Evolutionary conservation across 306 rosid genomes (phyloP), one percentile per base, ranked within the genome.

Genomic region (Rosa multiflora): DNA sequence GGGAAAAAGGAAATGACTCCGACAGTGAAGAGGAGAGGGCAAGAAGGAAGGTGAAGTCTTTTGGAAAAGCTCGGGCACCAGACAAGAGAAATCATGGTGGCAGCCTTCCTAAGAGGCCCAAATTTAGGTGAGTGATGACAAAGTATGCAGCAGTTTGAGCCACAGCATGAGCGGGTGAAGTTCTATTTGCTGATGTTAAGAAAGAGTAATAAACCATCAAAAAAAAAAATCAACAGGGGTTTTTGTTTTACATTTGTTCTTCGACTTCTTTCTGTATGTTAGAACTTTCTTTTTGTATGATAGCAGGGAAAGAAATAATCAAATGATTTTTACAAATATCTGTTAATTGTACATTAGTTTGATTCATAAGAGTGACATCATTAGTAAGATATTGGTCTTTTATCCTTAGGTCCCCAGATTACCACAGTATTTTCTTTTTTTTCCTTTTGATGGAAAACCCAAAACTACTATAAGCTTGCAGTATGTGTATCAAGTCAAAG

Each of bases 21-120:
- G 86, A 83, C 77, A 83, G 86, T 51, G 83, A 83, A 51, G 83
- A 83, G 68, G 86, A 83, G 43, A 70, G 86, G 32, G 83, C 73
- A 17, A 74, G 83, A 53, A 78, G 83, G 74, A 83, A 83, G 80
- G 74, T 78, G 5, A 83, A 83, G 74, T 63, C 83, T 17, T 75
- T 78, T 70, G 83, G 83, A 29, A 83, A 83, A 56, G 49, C 86
- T 62, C 82, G 86, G 17, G 83, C 42, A 48, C 83, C 86, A 0
- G 72, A 82, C 58, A 78, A 78, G 85, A 78, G 79, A 47, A 73
- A 61, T 12, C n/a, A 39, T 49, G 67, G 79, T 47, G n/a, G 83
- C 46, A 78, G 78, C 74, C 83, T 83, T 49, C 77, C 68, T 47
- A 83, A 83, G 74, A 74, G 86, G 77, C 73, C 83, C 18, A 83